Conservation (phyloP, 2,329 filamentous ascomycete species). For the Phaeosphaeria sp. region DNA sequence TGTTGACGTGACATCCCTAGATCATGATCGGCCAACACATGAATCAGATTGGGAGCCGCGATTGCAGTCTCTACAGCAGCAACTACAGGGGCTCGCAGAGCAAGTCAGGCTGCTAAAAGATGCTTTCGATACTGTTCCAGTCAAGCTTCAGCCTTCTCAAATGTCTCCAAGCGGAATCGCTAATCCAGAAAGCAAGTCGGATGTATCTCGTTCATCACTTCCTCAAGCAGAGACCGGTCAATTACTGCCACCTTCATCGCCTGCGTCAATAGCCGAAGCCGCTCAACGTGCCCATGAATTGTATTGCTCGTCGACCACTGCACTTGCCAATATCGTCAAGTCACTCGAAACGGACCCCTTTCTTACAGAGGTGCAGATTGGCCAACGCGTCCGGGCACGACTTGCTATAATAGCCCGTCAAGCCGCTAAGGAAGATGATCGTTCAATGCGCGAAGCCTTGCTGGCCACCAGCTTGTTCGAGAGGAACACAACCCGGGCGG, state of each 20-base stretch:
- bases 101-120: constrained; percentile 21
- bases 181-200: not conserved
- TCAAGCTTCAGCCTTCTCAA: not conserved
- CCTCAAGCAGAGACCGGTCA: not conserved
- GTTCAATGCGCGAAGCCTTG: not conserved
- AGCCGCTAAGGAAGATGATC: constrained; percentile 1
- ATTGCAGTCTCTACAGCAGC: constrained; percentile 7
- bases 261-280: not conserved
- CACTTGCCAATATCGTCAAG: not conserved
- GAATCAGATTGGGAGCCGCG: not conserved
- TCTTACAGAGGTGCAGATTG: not conserved
- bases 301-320: not conserved
- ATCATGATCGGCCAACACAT: not conserved
- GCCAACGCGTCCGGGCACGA: not conserved
- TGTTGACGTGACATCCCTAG: not conserved
- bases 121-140: constrained; percentile 3
- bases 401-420: constrained; percentile 4
- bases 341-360: not conserved
- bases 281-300: not conserved
- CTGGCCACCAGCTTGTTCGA: not conserved
- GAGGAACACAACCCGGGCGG: not conserved
- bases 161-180: not conserved
- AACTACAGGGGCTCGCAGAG: constrained; percentile 21
- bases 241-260: not conserved
- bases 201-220: not conserved